A percentile compares a stretch with the other conserved stretches of the same genome.
phyloP scores from a whole-genome alignment of 2,329 filamentous ascomycete genomes.

The Aspergillus candidus region DNA sequence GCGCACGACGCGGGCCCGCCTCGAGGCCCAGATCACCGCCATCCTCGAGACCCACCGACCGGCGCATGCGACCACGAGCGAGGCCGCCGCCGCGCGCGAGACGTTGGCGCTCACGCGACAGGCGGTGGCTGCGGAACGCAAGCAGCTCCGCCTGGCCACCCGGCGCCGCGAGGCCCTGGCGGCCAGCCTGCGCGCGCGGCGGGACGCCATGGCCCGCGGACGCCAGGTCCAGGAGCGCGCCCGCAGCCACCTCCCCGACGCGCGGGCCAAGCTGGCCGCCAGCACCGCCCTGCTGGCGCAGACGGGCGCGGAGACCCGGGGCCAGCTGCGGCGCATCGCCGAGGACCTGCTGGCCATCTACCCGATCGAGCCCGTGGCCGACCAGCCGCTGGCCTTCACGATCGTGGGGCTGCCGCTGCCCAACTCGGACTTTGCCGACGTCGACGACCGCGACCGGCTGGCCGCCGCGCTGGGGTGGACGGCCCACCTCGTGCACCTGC shows the following conservation, averaged over 20 bases:
- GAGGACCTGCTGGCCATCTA: conserved; percentile 76
- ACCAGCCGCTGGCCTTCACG: conserved; percentile 68
- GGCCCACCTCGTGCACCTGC: conserved; percentile 64
- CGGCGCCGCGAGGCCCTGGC: conserved; percentile 62
- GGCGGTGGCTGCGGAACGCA: conserved; percentile 58
- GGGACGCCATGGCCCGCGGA: conserved; percentile 61
- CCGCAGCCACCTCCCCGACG: conserved; percentile 56
- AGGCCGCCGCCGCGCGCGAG: conserved; percentile 36
- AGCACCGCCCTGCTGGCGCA: conserved; percentile 51
- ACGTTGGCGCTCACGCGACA: conserved; percentile 38
- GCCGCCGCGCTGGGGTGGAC: conserved; percentile 78
- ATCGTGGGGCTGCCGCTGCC: conserved; percentile 74
- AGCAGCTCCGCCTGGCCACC: conserved; percentile 56
- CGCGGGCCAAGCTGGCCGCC: conserved; percentile 52
- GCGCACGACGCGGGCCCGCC: conserved; percentile 64
- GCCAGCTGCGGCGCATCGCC: conserved; percentile 83
- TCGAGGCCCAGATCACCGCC: conserved; percentile 71
- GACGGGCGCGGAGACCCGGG: conserved; percentile 60
- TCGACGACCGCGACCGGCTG: conserved; percentile 55
- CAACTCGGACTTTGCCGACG: conserved; percentile 70
- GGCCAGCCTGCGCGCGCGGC: conserved; percentile 59
- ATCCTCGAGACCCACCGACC: conserved; percentile 36
- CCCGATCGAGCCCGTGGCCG: conserved; percentile 63
- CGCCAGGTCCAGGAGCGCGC: conserved; percentile 54
- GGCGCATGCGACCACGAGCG: conserved; percentile 25